Conservation (phyloP, 768 basidiomycete genomes). For the Rhodotorula diobovata region DNA sequence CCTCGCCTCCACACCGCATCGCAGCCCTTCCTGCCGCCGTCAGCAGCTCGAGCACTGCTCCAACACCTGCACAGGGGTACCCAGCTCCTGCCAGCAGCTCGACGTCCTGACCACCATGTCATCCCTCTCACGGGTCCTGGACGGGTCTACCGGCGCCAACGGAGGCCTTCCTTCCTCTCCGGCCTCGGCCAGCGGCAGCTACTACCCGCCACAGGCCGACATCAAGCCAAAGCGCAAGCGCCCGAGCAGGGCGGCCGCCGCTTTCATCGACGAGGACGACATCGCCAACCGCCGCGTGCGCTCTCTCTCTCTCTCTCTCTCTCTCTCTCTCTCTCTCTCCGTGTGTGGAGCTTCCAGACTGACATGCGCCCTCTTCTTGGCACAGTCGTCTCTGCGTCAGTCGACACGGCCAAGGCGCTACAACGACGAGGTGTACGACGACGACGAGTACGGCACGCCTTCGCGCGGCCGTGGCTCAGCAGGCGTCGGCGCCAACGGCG, state of each 20-base stretch:
- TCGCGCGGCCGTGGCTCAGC: neutral
- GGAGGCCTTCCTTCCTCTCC: neutral
- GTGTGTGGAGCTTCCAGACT: too few species aligned
- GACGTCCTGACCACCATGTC: slow-evolving; percentile 8
- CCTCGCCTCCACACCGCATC: neutral
- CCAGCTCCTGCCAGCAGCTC: too few species aligned
- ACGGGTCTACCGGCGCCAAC: slow-evolving; percentile 4
- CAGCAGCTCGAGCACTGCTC: neutral
- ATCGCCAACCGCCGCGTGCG: slow-evolving; percentile 7
- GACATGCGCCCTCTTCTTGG: too few species aligned
- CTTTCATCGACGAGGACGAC: slow-evolving; percentile 20
- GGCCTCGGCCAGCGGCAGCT: too few species aligned
- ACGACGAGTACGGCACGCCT: slow-evolving; percentile 10
- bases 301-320: too few species aligned
- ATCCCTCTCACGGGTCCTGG: slow-evolving; percentile 28
- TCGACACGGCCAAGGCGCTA: slow-evolving; percentile 33
- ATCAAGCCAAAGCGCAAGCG: slow-evolving; percentile 22
- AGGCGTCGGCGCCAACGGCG: neutral
- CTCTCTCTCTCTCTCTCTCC: too few species aligned
- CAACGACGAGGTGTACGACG: slow-evolving; percentile 29
- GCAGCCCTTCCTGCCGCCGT: neutral
- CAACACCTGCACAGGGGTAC: too few species aligned
- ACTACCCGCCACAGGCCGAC: too few species aligned
- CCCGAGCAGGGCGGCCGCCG: slow-evolving; percentile 23
- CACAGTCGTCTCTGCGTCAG: slow-evolving; percentile 21